These are phyloP conservation scores for Blastocystis hominis DNA, from an alignment of 352 stramenopile species.

Conservation along the genomic window DNA sequence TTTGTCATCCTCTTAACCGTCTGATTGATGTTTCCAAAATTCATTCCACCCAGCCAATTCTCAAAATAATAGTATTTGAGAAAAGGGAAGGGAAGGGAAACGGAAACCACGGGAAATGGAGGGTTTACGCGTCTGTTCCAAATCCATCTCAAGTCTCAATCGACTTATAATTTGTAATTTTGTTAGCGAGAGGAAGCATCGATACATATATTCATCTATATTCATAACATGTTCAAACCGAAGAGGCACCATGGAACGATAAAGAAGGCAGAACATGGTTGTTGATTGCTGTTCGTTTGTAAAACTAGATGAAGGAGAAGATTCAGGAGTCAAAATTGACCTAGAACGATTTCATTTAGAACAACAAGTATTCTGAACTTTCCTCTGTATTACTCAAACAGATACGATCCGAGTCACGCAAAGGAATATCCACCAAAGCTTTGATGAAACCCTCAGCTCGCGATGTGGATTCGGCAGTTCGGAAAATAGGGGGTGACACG, in stretches of 20 bases:
- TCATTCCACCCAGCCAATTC: background rate
- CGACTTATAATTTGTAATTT: no score
- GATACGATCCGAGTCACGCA: background rate
- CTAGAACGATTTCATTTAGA: background rate
- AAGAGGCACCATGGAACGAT: slow-evolving; percentile 22
- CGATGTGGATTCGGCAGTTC: background rate
- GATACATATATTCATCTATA: background rate
- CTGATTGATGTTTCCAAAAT: background rate
- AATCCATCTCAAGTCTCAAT: no score
- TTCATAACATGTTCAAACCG: slow-evolving; percentile 38
- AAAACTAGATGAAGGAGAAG: background rate
- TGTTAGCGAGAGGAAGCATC: no score
- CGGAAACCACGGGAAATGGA: slow-evolving; percentile 10
- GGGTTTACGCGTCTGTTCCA: background rate
- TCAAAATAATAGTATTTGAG: background rate
- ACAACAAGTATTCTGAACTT: background rate
- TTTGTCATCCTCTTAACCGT: background rate
- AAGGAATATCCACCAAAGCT: background rate
- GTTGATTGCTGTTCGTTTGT: background rate
- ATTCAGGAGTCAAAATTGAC: slow-evolving; percentile 14
- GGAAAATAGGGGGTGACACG: background rate
- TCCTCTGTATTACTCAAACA: background rate
- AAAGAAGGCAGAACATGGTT: slow-evolving; percentile 7
- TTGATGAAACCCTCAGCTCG: background rate
- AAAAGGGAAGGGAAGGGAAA: background rate